Base-by-base conservation (phyloP, 2,329 filamentous ascomycete genomes). In the Alternaria metachromatica region DNA sequence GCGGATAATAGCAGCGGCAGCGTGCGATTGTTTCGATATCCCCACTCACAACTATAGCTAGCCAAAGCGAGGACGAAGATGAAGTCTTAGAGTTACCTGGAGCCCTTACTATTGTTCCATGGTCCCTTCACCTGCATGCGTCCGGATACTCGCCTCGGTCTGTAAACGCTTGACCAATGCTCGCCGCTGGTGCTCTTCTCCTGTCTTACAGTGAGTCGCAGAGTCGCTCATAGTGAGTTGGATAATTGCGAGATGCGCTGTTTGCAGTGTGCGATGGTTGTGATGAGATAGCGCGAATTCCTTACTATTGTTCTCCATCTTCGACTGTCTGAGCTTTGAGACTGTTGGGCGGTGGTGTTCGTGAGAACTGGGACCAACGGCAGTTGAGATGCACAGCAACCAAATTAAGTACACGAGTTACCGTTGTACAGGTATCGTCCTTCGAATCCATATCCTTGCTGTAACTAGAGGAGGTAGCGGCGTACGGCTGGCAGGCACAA, bases 221-320 rank as follows among this genome's bases (percentile, higher is more conserved):
- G 48, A 46, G 11, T 49, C 28, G 37, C 18, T 45, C 58, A 43
- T 23, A 28, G 54, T 45, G 30, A 43, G 11, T 10, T 53, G 33
- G 45, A 62, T 55, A 49, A 21, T 28, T 30, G 49, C 48, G 11
- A 54, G 28, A 66, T 25, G 26, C 50, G 53, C 58, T 63, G 46
- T 64, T 70, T 72, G 62, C 55, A 44, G 70, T 54, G 28, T 55
- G 57, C 49, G 59, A 58, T 53, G 33, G 45, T 56, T 43, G 51
- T 62, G 44, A 28, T 63, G 55, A 57, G 28, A 61, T 70, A 64
- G 68, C 64, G 67, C 49, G 30, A 53, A 37, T 61, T 68, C 54
- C 72, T 79, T 79, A 74, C 63, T 78, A 79, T 79, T 79, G 76
- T 79, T 78, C 76, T 71, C 62, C 50, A 23, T 62, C 46, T 55